A percentile compares a stretch with the other conserved stretches of the same genome.
Conservation (phyloP, 2,329 filamentous ascomycete species). For the Periconia digitata region DNA sequence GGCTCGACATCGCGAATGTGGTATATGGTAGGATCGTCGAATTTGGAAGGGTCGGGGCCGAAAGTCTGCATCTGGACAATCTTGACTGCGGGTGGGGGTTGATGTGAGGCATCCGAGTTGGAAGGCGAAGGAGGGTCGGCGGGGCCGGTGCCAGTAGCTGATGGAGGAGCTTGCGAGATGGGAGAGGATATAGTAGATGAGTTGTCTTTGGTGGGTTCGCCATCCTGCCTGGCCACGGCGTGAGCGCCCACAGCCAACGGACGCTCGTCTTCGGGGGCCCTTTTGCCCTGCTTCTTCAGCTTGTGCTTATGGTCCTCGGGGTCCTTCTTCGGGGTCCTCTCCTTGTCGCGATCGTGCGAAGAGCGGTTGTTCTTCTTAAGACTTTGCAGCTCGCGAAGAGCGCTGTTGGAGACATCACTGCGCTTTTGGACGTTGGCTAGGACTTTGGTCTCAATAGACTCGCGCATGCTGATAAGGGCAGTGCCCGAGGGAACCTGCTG, state of each 20-base stretch:
- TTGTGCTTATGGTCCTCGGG: conserved; percentile 52
- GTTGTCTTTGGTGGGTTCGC: conserved; percentile 57
- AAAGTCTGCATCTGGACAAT: conserved; percentile 81
- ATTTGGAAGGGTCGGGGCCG: conserved; percentile 88
- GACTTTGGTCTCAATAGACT: conserved; percentile 62
- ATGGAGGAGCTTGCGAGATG: conserved; percentile 47
- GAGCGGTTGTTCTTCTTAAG: conserved; percentile 64
- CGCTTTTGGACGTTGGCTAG: conserved; percentile 51
- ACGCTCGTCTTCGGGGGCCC: conserved; percentile 66
- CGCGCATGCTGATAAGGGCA: conserved; percentile 64
- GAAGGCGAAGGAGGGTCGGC: conserved; percentile 65
- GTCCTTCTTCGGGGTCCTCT: conserved; percentile 47
- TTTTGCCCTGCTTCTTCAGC: conserved; percentile 69
- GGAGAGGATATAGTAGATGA: conserved; percentile 45
- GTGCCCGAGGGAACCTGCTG: conserved; percentile 59
- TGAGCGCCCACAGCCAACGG: conserved; percentile 65
- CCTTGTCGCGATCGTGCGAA: conserved; percentile 55
- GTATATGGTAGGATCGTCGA: conserved; percentile 88
- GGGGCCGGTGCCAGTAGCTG: conserved; percentile 56
- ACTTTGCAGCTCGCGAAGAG: conserved; percentile 70
- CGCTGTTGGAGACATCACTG: conserved; percentile 68
- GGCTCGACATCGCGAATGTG: conserved; percentile 77
- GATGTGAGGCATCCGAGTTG: conserved; percentile 58
- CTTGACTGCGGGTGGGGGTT: conserved; percentile 61
- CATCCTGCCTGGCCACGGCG: conserved; percentile 65